phyloP scores from a whole-genome alignment of 2,329 filamentous ascomycete genomes.

The Fusarium xylarioides region DNA sequence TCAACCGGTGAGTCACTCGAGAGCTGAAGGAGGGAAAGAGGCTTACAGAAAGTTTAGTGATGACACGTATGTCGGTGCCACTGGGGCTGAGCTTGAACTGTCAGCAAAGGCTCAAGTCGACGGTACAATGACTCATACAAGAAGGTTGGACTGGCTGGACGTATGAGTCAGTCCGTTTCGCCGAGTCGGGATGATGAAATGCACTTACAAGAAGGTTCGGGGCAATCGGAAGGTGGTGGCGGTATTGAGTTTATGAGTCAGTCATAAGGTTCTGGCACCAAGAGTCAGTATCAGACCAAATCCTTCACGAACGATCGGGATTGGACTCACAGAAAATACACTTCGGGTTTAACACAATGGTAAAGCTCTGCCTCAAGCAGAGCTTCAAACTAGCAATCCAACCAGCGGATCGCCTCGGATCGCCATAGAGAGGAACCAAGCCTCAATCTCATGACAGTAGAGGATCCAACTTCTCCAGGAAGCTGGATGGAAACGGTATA shows the following conservation, averaged over 20 bases:
- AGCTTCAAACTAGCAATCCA: accelerated
- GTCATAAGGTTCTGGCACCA: accelerated
- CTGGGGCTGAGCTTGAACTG: neutral
- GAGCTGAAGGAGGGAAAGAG: neutral
- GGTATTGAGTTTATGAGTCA: neutral
- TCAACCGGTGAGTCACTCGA: neutral
- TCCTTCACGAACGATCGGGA: accelerated
- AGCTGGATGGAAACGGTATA: neutral
- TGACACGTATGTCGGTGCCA: neutral
- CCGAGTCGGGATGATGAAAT: neutral
- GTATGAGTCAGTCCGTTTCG: too few species aligned
- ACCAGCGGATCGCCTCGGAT: neutral
- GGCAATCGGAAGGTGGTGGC: neutral
- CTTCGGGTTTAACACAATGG: neutral
- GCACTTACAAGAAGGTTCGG: neutral
- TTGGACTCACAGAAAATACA: neutral
- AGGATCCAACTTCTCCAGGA: neutral
- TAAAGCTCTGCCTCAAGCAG: neutral
- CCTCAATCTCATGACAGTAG: neutral
- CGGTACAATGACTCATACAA: neutral
- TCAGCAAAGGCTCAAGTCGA: neutral
- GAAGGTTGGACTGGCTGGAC: too few species aligned
- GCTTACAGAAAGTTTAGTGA: neutral
- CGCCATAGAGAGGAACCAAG: neutral
- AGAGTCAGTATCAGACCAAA: neutral